Conservation (phyloP, 331 rosid genomes). For the Stylosanthes scabra region DNA sequence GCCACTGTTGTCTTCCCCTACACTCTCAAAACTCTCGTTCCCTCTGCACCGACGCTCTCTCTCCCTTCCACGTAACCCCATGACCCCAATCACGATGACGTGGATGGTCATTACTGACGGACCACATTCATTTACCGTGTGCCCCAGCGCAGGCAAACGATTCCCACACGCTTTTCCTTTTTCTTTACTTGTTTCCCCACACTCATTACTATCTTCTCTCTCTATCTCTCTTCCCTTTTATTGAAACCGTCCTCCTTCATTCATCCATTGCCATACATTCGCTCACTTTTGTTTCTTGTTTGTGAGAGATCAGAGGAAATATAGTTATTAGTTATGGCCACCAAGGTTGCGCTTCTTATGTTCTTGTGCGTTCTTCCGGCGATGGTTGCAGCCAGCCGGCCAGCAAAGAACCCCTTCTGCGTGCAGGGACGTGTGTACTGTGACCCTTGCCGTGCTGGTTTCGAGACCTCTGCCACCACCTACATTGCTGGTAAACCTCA, state of each 20-base stretch:
- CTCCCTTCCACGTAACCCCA: conserved; percentile 3
- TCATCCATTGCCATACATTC: not conserved
- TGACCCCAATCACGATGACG: not conserved
- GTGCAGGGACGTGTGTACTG: conserved; percentile 79
- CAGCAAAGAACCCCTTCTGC: conserved; percentile 54
- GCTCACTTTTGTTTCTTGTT: not conserved
- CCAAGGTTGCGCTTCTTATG: conserved; percentile 45
- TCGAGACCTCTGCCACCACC: conserved; percentile 78
- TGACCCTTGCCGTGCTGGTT: conserved; percentile 87
- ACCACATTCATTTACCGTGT: not conserved
- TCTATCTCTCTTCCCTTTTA: conserved; percentile 16
- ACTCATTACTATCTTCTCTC: not conserved
- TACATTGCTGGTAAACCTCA: conserved; percentile 65
- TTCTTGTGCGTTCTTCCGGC: conserved; percentile 66
- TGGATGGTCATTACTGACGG: not conserved
- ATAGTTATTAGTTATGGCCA: conserved; percentile 25
- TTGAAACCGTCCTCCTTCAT: conserved; percentile 22
- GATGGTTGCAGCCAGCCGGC: conserved; percentile 70
- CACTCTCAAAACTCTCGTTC: not conserved
- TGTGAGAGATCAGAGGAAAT: no score
- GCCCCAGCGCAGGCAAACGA: not conserved
- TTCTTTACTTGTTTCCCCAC: not conserved
- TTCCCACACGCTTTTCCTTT: conserved; percentile 36
- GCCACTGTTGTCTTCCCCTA: conserved; percentile 27
- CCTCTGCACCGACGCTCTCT: not conserved